These are phyloP conservation scores for Anisodus acutangulus DNA, from an alignment of 257 asterid genomes.

Conservation along the genomic window DNA sequence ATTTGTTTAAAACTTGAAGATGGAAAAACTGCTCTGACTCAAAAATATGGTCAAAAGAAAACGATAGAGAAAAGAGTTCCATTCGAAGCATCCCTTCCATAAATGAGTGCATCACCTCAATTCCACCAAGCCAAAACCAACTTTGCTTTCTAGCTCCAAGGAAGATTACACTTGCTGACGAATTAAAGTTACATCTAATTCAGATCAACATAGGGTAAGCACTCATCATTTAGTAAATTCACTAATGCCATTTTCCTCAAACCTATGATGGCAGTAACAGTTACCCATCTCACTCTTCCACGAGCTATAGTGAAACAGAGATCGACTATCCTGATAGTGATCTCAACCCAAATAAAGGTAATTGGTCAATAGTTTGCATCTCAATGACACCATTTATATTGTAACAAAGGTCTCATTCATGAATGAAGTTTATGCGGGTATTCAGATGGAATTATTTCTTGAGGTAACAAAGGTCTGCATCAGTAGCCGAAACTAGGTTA, in stretches of 20 bases:
- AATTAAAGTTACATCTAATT: neutral
- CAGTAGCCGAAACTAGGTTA: neutral
- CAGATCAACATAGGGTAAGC: neutral
- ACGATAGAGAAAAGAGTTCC: too few relatives aligned
- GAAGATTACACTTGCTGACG: neutral
- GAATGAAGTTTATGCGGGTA: neutral
- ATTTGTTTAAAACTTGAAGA: neutral
- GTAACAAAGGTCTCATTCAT: neutral
- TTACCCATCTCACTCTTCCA: neutral
- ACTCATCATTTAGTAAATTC: neutral
- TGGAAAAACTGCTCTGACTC: neutral
- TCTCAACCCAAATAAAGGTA: neutral
- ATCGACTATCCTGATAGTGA: constrained; percentile 8
- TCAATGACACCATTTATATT: neutral
- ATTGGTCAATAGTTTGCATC: neutral
- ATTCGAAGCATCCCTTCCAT: too few relatives aligned
- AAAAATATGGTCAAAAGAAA: neutral
- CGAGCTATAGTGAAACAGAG: neutral
- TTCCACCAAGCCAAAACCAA: too few relatives aligned
- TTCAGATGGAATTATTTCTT: neutral
- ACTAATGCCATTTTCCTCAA: neutral
- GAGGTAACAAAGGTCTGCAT: constrained; percentile 16
- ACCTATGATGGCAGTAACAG: too few relatives aligned
- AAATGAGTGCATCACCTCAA: too few relatives aligned
- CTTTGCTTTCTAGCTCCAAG: too few relatives aligned